Percentiles rank a stretch among this genome's conserved stretches.
These are phyloP conservation scores for Hypoxylon sp. DNA, from an alignment of 2,329 filamentous ascomycete genomes.

Conservation along the genomic window DNA sequence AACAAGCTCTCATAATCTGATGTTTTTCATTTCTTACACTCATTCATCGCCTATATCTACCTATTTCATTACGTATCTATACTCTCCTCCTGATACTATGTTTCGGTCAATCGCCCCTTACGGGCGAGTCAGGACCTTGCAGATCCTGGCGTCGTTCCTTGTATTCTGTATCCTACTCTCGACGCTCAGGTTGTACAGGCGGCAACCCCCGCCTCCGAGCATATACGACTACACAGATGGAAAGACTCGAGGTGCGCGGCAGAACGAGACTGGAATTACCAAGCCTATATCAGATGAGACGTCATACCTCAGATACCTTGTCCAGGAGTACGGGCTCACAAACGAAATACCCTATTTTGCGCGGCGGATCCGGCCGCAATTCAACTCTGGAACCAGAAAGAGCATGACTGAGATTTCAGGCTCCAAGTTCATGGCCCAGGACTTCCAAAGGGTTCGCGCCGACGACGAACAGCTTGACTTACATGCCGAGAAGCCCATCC, in stretches of 20 bases:
- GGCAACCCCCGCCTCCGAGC: constrained; percentile 32
- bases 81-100: constrained; percentile 16
- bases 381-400: constrained; percentile 33
- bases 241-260: constrained; percentile 43
- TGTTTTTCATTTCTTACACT: constrained; percentile 21
- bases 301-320: constrained; percentile 48
- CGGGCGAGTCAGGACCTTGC: constrained; percentile 30
- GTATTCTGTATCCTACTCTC: constrained; percentile 39
- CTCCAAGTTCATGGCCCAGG: constrained; percentile 37
- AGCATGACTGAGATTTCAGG: constrained; percentile 45
- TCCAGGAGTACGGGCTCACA: constrained; percentile 48
- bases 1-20: neutral
- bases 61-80: neutral
- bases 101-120: constrained; percentile 37
- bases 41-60: constrained; percentile 2
- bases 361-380: constrained; percentile 43
- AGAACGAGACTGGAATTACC: constrained; percentile 35
- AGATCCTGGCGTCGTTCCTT: constrained; percentile 32
- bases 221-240: constrained; percentile 51
- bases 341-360: constrained; percentile 48
- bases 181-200: constrained; percentile 25
- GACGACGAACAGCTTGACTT: constrained; percentile 42
- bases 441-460: constrained; percentile 38
- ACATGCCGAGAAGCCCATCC: constrained; percentile 49
- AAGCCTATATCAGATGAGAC: constrained; percentile 41